These are phyloP conservation scores for Pleurotus tuoliensis DNA, from an alignment of 768 basidiomycete species.

Conservation along the genomic window DNA sequence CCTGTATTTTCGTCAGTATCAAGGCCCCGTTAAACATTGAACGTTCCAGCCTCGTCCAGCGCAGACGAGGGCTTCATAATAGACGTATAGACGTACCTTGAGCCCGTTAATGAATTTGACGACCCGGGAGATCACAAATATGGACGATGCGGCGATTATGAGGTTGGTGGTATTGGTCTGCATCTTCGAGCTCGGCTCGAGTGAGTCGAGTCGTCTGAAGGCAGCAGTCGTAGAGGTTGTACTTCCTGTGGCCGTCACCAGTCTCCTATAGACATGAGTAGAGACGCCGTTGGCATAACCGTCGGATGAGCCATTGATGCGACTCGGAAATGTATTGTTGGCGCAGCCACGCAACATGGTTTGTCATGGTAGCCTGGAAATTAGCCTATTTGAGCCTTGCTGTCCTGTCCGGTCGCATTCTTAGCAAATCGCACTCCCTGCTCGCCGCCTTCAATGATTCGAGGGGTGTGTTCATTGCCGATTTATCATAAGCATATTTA, in stretches of 20 bases:
- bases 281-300: background rate
- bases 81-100: constrained; percentile 29
- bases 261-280: background rate
- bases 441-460: too few species aligned
- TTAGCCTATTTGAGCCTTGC: too few species aligned
- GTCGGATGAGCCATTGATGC: background rate
- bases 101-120: constrained; percentile 26
- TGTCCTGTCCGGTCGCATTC: too few species aligned
- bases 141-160: constrained; percentile 2
- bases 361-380: too few species aligned
- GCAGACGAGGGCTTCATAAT: background rate
- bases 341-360: too few species aligned
- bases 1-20: constrained; percentile 18
- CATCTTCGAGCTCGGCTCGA: background rate
- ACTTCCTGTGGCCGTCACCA: background rate
- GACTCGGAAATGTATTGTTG: background rate
- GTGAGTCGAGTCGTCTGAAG: background rate
- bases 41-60: background rate
- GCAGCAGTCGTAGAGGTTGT: background rate
- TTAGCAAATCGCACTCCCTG: too few species aligned
- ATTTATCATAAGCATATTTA: too few species aligned
- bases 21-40: background rate
- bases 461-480: too few species aligned
- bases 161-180: background rate
- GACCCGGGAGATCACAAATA: constrained; percentile 28